phyloP scores from a whole-genome alignment of 176 grass and related monocot species.

The Musa acuminata region DNA sequence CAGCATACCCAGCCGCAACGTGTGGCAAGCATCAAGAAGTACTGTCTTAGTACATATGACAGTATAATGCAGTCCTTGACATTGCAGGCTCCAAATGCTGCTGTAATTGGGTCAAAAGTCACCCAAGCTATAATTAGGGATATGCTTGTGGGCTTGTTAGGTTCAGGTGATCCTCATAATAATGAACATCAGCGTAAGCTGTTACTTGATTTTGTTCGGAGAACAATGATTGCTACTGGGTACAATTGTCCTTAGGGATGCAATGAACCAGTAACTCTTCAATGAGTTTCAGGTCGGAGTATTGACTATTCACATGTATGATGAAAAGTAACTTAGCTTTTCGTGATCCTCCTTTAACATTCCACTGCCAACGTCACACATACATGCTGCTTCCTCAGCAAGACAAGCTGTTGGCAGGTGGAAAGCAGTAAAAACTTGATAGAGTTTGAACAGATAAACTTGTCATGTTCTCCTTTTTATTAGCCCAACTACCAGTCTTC shows the following conservation, averaged over 20 bases:
- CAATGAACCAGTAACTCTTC: constrained; percentile 23
- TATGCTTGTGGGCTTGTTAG: constrained; percentile 62
- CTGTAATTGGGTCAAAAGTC: constrained; percentile 18
- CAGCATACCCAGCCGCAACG: constrained; percentile 29
- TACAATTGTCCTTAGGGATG: constrained; percentile 18
- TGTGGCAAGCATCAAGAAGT: constrained; percentile 52
- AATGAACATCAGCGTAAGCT: constrained; percentile 54
- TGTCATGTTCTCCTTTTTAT: too few relatives aligned
- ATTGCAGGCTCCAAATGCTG: constrained; percentile 12
- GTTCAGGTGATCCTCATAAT: constrained; percentile 70
- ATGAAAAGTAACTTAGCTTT: not conserved
- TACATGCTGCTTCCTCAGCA: too few relatives aligned
- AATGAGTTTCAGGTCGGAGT: constrained; percentile 26
- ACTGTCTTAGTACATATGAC: constrained; percentile 35
- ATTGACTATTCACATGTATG: not conserved
- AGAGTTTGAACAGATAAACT: too few relatives aligned
- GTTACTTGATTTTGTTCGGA: constrained; percentile 59
- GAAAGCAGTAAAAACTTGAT: too few relatives aligned
- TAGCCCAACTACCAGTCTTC: too few relatives aligned
- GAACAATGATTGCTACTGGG: constrained; percentile 38
- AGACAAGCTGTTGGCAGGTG: not conserved
- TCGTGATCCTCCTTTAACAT: too few relatives aligned
- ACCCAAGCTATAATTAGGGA: constrained; percentile 45
- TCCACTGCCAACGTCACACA: too few relatives aligned
- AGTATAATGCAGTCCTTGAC: constrained; percentile 25